Conservation (phyloP, 75 land plant species). For the Adiantum capillusveneris region DNA sequence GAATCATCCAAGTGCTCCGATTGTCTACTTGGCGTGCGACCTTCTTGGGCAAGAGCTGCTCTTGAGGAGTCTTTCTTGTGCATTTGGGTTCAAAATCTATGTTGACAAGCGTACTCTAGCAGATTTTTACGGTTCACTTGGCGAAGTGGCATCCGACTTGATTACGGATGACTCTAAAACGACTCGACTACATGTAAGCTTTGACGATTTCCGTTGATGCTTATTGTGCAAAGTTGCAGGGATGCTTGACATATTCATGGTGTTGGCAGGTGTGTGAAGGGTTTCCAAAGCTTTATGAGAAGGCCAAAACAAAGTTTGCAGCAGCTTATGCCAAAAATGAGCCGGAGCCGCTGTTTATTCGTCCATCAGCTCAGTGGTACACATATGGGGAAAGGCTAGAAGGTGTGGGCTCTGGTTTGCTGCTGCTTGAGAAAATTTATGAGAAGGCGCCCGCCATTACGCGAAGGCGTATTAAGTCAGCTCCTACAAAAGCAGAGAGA, state of each 20-base stretch:
- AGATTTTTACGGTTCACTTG: conserved; percentile 39
- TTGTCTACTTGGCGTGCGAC: conserved; percentile 70
- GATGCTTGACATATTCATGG: no score
- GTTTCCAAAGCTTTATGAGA: conserved; percentile 62
- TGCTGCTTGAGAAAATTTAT: background rate
- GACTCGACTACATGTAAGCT: conserved; percentile 61
- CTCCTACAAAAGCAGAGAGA: conserved; percentile 42
- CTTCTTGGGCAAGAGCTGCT: conserved; percentile 81
- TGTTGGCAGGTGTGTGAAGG: conserved; percentile 46
- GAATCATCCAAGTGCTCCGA: conserved; percentile 72
- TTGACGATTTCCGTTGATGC: no score
- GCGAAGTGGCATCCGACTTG: conserved; percentile 44
- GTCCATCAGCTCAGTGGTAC: conserved; percentile 91
- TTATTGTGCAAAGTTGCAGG: no score
- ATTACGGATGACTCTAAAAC: conserved; percentile 48
- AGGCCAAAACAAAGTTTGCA: conserved; percentile 40
- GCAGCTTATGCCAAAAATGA: conserved; percentile 37
- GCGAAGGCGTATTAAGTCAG: conserved; percentile 11
- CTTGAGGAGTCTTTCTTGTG: conserved; percentile 39
- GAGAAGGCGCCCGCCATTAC: background rate
- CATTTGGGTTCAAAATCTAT: conserved; percentile 68
- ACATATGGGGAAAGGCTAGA: conserved; percentile 40
- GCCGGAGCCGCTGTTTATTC: conserved; percentile 67
- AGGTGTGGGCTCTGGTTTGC: conserved; percentile 15
- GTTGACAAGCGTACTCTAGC: conserved; percentile 38